Conservation (phyloP, 1,284 basidiomycete genomes). For the Xanthoconium separans region DNA sequence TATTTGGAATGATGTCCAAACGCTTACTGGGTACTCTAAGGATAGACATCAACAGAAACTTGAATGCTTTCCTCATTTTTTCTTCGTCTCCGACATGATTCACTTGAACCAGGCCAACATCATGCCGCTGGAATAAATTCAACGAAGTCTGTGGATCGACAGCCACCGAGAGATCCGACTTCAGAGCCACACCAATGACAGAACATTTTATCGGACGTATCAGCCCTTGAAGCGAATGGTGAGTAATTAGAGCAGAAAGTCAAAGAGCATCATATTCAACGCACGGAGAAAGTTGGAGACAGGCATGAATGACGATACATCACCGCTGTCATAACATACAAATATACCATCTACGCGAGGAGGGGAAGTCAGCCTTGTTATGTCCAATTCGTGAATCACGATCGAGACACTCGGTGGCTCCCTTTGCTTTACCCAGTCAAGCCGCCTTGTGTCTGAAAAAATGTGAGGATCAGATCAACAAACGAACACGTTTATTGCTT, state of each 20-base stretch:
- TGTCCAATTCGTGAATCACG: constrained; percentile 33
- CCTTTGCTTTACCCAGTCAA: constrained; percentile 35
- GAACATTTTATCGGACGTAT: constrained; percentile 57
- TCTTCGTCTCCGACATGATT: constrained; percentile 48
- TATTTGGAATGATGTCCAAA: background rate
- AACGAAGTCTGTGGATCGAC: constrained; percentile 57
- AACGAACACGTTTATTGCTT: constrained; percentile 18
- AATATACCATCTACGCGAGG: constrained; percentile 67
- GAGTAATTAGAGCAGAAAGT: constrained; percentile 7
- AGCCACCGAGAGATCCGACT: constrained; percentile 59
- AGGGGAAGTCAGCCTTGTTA: constrained; percentile 42
- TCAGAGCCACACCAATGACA: constrained; percentile 72
- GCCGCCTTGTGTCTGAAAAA: constrained; percentile 29
- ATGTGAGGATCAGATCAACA: constrained; percentile 16
- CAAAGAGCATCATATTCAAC: constrained; percentile 8
- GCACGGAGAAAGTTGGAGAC: constrained; percentile 67
- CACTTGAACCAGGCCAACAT: constrained; percentile 71
- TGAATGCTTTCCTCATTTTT: constrained; percentile 65
- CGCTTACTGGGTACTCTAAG: constrained; percentile 53
- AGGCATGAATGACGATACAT: constrained; percentile 56
- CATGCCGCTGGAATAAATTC: constrained; percentile 49
- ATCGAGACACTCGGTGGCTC: constrained; percentile 31
- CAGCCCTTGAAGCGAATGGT: constrained; percentile 41
- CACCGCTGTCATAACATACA: constrained; percentile 72
- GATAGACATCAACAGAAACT: constrained; percentile 62